Base-by-base conservation (phyloP, 2,329 filamentous ascomycete genomes). In the Ophiostoma sp. region DNA sequence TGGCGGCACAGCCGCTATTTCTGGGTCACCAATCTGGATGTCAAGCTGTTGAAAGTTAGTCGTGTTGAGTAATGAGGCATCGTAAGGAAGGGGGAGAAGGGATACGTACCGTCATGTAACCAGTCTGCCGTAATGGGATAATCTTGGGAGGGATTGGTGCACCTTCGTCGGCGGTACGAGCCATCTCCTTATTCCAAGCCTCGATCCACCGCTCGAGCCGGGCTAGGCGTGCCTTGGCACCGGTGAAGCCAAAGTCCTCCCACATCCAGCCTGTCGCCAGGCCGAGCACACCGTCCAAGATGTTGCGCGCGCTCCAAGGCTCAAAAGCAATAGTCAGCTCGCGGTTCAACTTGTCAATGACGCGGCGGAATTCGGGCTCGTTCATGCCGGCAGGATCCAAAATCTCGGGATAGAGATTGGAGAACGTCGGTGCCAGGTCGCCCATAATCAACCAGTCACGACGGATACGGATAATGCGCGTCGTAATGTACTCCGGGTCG, bases 381-480 rank as follows among this genome's bases (percentile, higher is more conserved):
- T 89, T 87, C 59, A 99, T 84, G 42, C 95, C 89, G 0, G 89
- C 89, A 0, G 94, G 93, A 77, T 98, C 95, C 8, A 99, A 85
- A 73, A 99, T 97, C 80, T 99, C 96, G 0, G 96, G 96, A 79
- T 99, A 99, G 2, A 98, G 86, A 78, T 98, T 98, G 19, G 93
- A 96, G 80, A 97, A 98, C 0, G 95, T 94, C 0, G 96, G 96
- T 1, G 95, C 95, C 36, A 97, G 84, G 81, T 99, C 96, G 48
- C 95, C 96, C 75, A 91, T 89, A 39, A 95, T 82, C 83, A 98
- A 91, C 93, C 95, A 99, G 82, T 99, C 96, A 57, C 96, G 89
- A 73, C 91, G 91, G 75, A 99, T 92, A 19, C 96, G 91, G 78
- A 99, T 98, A 76, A 99, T 93, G 73, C 95, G 91, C 1, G 96